Base-by-base conservation (phyloP, 495 filamentous ascomycete genomes). In the Aspergillus olivimuriae region DNA sequence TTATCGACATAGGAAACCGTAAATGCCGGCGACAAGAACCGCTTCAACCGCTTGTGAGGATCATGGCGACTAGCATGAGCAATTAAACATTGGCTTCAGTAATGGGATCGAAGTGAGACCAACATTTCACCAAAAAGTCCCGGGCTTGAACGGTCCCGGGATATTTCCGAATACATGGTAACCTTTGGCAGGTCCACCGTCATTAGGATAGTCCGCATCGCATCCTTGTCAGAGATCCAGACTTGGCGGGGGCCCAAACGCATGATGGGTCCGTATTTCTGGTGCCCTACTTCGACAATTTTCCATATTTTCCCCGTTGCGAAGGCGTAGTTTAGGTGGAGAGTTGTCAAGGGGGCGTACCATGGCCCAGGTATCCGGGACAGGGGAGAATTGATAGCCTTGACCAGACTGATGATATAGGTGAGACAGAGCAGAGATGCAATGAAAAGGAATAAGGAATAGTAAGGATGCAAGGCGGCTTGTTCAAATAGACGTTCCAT, bases 1-100 rank as follows among this genome's bases (percentile, higher is more conserved):
- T 41, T 41, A 18, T 41, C 39, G 14, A 41, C 39, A 31, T 31
- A 41, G 14, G n/a, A n/a, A n/a, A n/a, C n/a, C n/a, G n/a, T n/a
- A n/a, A n/a, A n/a, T n/a, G n/a, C n/a, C n/a, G n/a, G n/a, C n/a
- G n/a, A n/a, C n/a, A n/a, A n/a, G n/a, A n/a, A n/a, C n/a, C n/a
- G n/a, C n/a, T n/a, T n/a, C n/a, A n/a, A n/a, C n/a, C 18, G 8
- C 21, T 41, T 31, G 16, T 41, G 39, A 5, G 39, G 39, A 10
- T 31, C 39, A 5, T 7, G 23, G 0, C 22, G 39, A 16, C 39
- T 41, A 39, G 4, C 4, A 32, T 32, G 10, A 32, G 28, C 28
- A 32, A 10, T 1, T 32, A 32, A n/a, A n/a, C n/a, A n/a, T n/a
- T n/a, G n/a, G n/a, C n/a, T n/a, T n/a, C 14, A 2, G 28, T 4